A percentile compares a stretch with the other conserved stretches of the same genome.
Evolutionary conservation across 2,329 filamentous ascomycete species (phyloP).

Genomic region (Paecilomyces niveus): DNA sequence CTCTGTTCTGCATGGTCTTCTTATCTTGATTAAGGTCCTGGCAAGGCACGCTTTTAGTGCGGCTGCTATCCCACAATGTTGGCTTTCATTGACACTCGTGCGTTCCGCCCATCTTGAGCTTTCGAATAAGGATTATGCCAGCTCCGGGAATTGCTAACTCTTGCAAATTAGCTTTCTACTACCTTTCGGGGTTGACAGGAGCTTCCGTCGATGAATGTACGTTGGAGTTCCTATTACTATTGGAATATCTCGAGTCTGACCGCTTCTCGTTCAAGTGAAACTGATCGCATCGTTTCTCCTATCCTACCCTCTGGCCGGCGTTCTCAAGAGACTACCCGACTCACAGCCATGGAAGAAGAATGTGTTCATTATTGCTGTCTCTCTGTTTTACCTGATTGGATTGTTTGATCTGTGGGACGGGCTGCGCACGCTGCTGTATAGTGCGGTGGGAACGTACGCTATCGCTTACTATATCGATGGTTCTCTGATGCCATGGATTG

Average conservation of each 20-base stretch:
- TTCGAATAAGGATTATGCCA: not conserved
- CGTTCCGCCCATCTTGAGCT: conserved; percentile 7
- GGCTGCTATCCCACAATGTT: conserved; percentile 43
- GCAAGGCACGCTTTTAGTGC: not conserved
- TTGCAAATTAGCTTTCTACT: conserved; percentile 41
- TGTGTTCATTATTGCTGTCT: conserved; percentile 70
- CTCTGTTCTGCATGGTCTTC: not conserved
- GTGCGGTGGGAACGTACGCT: conserved; percentile 69
- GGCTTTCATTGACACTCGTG: conserved; percentile 57
- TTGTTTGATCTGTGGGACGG: conserved; percentile 90
- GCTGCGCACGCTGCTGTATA: conserved; percentile 69
- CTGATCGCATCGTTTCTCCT: conserved; percentile 83
- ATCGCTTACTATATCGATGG: conserved; percentile 80
- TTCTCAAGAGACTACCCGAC: conserved; percentile 88
- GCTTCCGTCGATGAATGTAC: conserved; percentile 59
- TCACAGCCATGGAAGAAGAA: conserved; percentile 78
- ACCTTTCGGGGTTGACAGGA: conserved; percentile 50
- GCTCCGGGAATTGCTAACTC: not conserved
- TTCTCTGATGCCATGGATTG: conserved; percentile 96
- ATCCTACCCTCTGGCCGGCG: conserved; percentile 82
- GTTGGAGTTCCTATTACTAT: conserved; percentile 7
- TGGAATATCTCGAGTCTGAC: not conserved
- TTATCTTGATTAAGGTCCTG: not conserved
- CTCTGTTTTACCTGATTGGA: conserved; percentile 85
- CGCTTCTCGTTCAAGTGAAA: conserved; percentile 60